Percentiles rank a stretch among this genome's conserved stretches.
Conservation (phyloP, 352 stramenopile genomes). For the Globisporangium paddicum region DNA sequence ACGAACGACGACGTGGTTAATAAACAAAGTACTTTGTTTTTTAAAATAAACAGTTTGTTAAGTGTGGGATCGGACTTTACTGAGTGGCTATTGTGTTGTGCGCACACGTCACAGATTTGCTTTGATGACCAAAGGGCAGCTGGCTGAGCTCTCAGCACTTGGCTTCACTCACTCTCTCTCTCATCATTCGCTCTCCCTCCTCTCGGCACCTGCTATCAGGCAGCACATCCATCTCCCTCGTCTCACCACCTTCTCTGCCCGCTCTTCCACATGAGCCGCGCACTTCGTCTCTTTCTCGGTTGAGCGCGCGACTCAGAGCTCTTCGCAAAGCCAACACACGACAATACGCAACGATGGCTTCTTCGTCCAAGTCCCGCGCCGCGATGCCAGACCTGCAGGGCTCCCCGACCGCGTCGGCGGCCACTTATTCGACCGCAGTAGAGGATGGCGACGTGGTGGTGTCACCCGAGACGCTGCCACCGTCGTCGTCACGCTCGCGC, state of each 20-base stretch:
- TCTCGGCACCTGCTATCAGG: no score
- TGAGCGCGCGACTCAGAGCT: neutral
- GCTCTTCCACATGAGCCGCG: no score
- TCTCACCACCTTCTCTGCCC: no score
- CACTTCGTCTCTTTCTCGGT: neutral
- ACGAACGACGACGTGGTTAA: no score
- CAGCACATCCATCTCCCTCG: neutral
- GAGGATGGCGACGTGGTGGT: neutral
- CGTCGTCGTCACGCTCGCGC: neutral
- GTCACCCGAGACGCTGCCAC: slow-evolving; percentile 2
- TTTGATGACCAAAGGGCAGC: neutral
- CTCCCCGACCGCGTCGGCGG: neutral
- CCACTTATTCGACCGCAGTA: neutral
- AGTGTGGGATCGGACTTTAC: no score
- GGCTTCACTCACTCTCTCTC: slow-evolving; percentile 2
- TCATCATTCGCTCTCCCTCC: neutral
- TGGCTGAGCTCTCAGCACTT: neutral
- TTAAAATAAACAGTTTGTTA: no score
- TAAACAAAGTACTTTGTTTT: no score
- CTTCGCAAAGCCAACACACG: neutral
- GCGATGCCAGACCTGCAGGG: slow-evolving; percentile 3
- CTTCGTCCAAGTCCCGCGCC: neutral
- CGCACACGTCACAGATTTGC: neutral
- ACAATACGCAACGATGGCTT: no score
- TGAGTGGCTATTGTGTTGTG: no score